phyloP scores from a whole-genome alignment of 2,329 filamentous ascomycete species.

The Sporothrix schenckii region DNA sequence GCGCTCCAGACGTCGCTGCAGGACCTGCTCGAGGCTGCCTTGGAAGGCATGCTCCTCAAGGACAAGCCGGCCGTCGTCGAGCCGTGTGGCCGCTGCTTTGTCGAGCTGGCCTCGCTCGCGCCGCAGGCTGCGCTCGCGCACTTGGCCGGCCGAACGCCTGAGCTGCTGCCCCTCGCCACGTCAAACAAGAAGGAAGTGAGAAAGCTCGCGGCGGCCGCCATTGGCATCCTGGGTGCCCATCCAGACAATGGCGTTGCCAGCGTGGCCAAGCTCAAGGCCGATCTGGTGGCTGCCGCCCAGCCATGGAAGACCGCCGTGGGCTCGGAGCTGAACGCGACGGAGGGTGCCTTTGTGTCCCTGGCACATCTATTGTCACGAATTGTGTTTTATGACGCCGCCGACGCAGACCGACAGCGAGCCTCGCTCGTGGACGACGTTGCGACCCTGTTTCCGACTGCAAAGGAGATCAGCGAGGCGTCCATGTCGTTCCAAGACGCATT shows the following conservation, averaged over 20 bases:
- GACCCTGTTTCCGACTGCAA: conserved; percentile 30
- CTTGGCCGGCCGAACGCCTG: conserved; percentile 53
- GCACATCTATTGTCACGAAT: conserved; percentile 50
- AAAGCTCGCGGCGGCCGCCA: conserved; percentile 66
- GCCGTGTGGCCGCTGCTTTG: conserved; percentile 56
- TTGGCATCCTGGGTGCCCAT: conserved; percentile 78
- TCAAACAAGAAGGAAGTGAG: conserved; percentile 74
- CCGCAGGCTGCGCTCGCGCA: conserved; percentile 48
- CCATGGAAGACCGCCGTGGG: conserved; percentile 57
- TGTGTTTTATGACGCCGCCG: conserved; percentile 46
- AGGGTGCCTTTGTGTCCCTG: conserved; percentile 53
- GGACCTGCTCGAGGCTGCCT: conserved; percentile 57
- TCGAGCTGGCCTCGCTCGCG: conserved; percentile 53
- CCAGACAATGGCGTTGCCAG: conserved; percentile 48
- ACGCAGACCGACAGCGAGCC: not conserved
- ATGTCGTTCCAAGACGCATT: conserved; percentile 50
- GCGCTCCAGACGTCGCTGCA: conserved; percentile 41
- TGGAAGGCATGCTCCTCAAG: conserved; percentile 56
- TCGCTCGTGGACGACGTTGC: conserved; percentile 1
- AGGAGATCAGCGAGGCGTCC: conserved; percentile 35
- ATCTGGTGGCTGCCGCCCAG: conserved; percentile 52
- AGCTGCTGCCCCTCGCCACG: conserved; percentile 63
- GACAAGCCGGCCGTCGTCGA: conserved; percentile 50
- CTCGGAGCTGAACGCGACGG: conserved; percentile 50
- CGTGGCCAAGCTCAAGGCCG: conserved; percentile 49